Evolutionary conservation across 1,139 yeast genomes (phyloP), one percentile per base, ranked within the genome.

Genomic region (Candida glucosophila): DNA sequence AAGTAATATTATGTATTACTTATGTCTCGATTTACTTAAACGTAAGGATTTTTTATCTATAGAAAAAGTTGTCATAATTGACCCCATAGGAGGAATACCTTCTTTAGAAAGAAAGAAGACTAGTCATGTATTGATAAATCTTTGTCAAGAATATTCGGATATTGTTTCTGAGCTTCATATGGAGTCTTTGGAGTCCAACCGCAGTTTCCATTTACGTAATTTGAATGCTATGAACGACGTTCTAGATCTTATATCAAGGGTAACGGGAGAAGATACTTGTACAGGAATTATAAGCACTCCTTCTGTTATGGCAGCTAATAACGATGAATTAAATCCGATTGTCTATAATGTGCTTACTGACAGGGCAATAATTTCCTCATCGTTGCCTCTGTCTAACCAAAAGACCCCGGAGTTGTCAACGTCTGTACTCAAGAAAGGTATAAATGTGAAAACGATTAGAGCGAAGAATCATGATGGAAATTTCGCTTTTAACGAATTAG

Each of bases 321-420:
- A 60, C 38, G 63, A 68, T 67, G 49, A 58, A 28, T 42, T 64
- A 35, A 85, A 88, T 46, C 97, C 98, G 1, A 69, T 90, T 20
- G 73, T 90, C 7, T 85, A 86, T 52, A 90, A 90, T 46, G 72
- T 90, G 6, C 59, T 90, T 20, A 90, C 98, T 0, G 97, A 90
- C 48, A 61, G 97, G 29, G 86, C 97, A 1, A 67, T 85, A n/a
- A 77, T 90, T 10, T 85, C 96, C 1, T 85, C 96, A 0, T 88
- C 97, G 0, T 59, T 90, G 22, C 97, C 98, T 0, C 75, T 83
- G 21, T 59, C 75, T n/a, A 67, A 72, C 33, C 60, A 64, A 27
- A 59, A 75, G 26, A 77, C 86, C 0, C 83, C 83, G 1, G 64
- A 62, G 20, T 50, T 78, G 11, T 71, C 77, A 14, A 90, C 98